Percentiles rank a stretch among this genome's conserved stretches.
Evolutionary conservation across 2,329 filamentous ascomycete genomes (phyloP).

Genomic region (Phoma sp.): DNA sequence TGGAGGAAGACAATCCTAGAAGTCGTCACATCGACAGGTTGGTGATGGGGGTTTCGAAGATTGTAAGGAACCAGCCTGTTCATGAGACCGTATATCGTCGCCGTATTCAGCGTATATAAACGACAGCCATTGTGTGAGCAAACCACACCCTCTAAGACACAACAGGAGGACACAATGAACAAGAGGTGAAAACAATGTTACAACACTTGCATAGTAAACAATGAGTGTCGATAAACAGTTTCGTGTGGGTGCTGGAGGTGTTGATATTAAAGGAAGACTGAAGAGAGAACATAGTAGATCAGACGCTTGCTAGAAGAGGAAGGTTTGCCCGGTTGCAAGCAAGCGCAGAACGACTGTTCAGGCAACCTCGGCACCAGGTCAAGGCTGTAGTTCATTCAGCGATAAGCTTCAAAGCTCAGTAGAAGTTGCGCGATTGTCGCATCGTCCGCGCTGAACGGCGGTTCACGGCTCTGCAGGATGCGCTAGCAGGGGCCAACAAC

Average conservation of each 20-base stretch:
- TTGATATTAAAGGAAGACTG: too few relatives aligned
- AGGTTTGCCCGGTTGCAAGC: neutral
- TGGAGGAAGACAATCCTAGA: neutral
- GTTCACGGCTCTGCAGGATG: neutral
- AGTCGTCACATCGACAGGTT: neutral
- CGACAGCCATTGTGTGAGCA: too few relatives aligned
- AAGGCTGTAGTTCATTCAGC: neutral
- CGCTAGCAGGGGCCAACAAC: slow-evolving; percentile 2
- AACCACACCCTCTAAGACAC: too few relatives aligned
- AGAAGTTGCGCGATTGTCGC: neutral
- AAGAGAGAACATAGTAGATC: neutral
- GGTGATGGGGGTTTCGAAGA: neutral
- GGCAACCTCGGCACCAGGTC: neutral
- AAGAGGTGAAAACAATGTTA: neutral
- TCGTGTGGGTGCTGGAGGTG: too few relatives aligned
- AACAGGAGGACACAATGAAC: neutral
- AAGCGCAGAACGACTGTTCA: neutral
- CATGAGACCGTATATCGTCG: neutral
- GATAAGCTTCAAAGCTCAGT: too few relatives aligned
- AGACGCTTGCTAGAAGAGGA: neutral
- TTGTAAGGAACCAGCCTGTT: neutral
- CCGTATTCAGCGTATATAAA: neutral
- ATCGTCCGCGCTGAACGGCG: neutral
- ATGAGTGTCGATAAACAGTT: neutral
- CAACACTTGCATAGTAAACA: neutral